phyloP scores from a whole-genome alignment of 805 yeast species.

The Wickerhamomyces rabaulensis region DNA sequence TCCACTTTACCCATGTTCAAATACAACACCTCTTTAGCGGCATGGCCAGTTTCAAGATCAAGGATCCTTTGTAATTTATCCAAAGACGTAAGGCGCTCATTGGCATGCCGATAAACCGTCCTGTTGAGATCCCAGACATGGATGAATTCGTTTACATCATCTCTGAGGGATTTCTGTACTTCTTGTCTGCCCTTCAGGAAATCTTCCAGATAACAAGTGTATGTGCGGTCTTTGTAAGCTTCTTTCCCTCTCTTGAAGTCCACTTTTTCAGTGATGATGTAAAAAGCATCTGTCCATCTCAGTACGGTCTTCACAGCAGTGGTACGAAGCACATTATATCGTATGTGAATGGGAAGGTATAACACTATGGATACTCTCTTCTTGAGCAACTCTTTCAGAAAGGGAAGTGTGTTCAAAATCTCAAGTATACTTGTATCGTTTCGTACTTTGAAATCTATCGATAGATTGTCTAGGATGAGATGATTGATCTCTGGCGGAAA shows the following conservation, averaged over 20 bases:
- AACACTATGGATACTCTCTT: not conserved
- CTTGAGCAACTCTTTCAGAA: not conserved
- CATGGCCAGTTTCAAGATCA: not conserved
- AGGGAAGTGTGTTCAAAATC: not conserved
- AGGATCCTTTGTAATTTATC: not conserved
- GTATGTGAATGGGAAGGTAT: not conserved
- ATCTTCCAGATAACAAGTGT: not conserved
- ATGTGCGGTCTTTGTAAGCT: not conserved
- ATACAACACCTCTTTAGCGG: not conserved
- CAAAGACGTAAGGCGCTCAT: not conserved
- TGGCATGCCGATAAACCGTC: not conserved
- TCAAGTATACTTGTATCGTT: not conserved
- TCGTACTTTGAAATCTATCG: not conserved
- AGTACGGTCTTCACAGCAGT: not conserved
- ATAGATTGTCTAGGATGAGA: not conserved
- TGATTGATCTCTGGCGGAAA: not conserved
- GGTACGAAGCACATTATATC: not conserved
- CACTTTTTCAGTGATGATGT: not conserved
- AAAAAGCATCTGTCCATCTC: not conserved
- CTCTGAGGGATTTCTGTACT: not conserved
- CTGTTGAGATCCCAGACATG: not conserved
- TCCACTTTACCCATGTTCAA: not conserved
- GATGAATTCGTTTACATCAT: not conserved
- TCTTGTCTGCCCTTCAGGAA: not conserved
- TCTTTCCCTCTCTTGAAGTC: not conserved